Conservation (phyloP, 176 grass and related monocot species). For the Secale cereale region DNA sequence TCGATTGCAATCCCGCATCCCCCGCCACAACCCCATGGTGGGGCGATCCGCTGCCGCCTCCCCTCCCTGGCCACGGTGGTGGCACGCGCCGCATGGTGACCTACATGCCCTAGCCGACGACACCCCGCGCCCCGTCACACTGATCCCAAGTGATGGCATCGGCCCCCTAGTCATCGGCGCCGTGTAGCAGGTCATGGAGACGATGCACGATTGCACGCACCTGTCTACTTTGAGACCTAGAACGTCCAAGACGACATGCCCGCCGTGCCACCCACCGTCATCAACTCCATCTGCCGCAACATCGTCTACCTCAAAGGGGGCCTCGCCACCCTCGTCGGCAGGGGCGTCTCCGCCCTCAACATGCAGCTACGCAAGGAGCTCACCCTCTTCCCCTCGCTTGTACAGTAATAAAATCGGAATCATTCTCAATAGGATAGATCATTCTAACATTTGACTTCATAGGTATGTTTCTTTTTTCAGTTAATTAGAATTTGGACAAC, state of each 20-base stretch:
- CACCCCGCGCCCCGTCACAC: constrained; percentile 57
- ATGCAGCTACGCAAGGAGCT: constrained; percentile 89
- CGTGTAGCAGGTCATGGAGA: constrained; percentile 55
- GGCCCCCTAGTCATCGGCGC: constrained; percentile 64
- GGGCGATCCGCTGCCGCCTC: constrained; percentile 54
- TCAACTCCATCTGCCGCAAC: constrained; percentile 79
- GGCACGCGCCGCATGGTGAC: constrained; percentile 59
- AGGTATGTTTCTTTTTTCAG: not conserved
- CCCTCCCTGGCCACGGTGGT: constrained; percentile 1
- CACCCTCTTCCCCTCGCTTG: constrained; percentile 77
- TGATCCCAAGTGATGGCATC: constrained; percentile 79
- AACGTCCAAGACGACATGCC: constrained; percentile 82
- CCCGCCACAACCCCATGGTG: constrained; percentile 33
- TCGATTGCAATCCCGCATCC: constrained; percentile 35
- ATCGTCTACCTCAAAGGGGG: constrained; percentile 87
- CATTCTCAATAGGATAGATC: not conserved
- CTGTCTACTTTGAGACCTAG: constrained; percentile 83
- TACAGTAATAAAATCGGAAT: not conserved
- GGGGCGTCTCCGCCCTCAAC: constrained; percentile 79
- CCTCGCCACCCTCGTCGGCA: constrained; percentile 64
- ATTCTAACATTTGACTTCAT: not conserved
- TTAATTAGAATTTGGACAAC: not conserved
- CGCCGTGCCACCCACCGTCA: constrained; percentile 22
- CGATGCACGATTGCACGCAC: constrained; percentile 91
- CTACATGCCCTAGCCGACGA: constrained; percentile 96